Base-by-base conservation (phyloP, 768 basidiomycete species). In the Lactarius sanguifluus region DNA sequence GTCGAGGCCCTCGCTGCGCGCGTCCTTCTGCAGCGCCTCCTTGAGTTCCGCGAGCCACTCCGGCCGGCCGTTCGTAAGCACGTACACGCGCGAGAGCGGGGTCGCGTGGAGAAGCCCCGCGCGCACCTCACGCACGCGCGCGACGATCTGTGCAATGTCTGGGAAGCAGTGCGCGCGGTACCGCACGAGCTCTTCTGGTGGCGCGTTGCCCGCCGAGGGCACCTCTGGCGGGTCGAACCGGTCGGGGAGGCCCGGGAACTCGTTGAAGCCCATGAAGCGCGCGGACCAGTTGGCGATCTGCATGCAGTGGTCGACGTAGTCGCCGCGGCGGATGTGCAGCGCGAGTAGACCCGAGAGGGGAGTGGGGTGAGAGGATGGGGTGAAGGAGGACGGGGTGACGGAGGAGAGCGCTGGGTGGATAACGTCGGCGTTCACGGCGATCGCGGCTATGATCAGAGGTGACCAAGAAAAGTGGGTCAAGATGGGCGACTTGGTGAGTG, bases 321-420 rank as follows among this genome's bases (percentile, higher is more conserved):
- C 83, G 6, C 83, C 83, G 34, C 83, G 77, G 7, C 83, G 81
- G 52, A 85, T 74, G 69, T 85, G 84, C 13, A 85, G 71, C 18
- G 76, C 81, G 20, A 85, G 75, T 0, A 83, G 73, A 25, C 82
- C 80, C 9, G 74, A 62, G 34, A 82, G 73, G 7, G 72, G 70
- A 28, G 74, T 30, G 18, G 72, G 64, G 47, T 67, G 64, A 23
- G 62, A 50, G 12, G 59, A 57, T 16, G 56, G 50, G 36, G 47
- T 36, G 15, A 57, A 66, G 25, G 40, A 59, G 0, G 64, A 54
- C 23, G 56, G 20, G 15, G 66, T 47, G 40, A 20, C 36, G 40
- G 64, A 65, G 18, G 62, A 64, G 5, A 62, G 36, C 23, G 52
- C 23, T 59, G 36, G 70, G 64, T 58, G 59, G 57, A 70, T 67